Percentiles rank a stretch among this genome's conserved stretches.
Conservation (phyloP, 139 green algal species). For the Volvox africanus region DNA sequence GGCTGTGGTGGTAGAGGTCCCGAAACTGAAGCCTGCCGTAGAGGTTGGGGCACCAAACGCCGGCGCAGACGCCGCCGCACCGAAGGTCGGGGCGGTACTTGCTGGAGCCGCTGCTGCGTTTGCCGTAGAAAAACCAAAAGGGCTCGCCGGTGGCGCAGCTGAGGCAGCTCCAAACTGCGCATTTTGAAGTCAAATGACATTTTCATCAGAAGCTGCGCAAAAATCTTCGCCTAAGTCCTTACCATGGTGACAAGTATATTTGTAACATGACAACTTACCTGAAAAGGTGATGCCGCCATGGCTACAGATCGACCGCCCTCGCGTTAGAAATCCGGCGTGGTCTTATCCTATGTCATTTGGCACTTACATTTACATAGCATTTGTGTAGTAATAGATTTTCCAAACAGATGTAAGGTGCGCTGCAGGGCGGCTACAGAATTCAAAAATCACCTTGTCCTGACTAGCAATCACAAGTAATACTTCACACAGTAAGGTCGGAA, state of each 20-base stretch:
- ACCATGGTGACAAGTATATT: not conserved
- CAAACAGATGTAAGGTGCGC: too few species aligned
- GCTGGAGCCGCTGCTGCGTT: constrained; percentile 20
- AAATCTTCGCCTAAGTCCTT: not conserved
- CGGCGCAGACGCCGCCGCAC: not conserved
- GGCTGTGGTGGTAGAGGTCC: not conserved
- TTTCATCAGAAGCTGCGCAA: not conserved
- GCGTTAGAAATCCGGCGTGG: not conserved
- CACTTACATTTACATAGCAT: too few species aligned
- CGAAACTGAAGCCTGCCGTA: constrained; percentile 16
- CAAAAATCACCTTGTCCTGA: too few species aligned
- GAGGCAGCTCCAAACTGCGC: constrained; percentile 23
- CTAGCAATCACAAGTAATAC: too few species aligned
- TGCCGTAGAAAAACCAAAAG: constrained; percentile 40
- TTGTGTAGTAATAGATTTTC: too few species aligned
- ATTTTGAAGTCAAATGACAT: not conserved
- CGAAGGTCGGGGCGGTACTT: constrained; percentile 26
- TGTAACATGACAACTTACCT: not conserved
- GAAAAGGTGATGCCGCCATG: constrained; percentile 31
- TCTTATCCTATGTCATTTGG: not conserved
- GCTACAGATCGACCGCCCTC: not conserved
- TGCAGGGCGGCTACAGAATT: too few species aligned
- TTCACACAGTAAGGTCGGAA: too few species aligned
- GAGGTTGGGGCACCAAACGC: constrained; percentile 6
- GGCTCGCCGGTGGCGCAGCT: constrained; percentile 30